Evolutionary conservation across 2,329 filamentous ascomycete species (phyloP).

Genomic region (Botrytis sinoallii): DNA sequence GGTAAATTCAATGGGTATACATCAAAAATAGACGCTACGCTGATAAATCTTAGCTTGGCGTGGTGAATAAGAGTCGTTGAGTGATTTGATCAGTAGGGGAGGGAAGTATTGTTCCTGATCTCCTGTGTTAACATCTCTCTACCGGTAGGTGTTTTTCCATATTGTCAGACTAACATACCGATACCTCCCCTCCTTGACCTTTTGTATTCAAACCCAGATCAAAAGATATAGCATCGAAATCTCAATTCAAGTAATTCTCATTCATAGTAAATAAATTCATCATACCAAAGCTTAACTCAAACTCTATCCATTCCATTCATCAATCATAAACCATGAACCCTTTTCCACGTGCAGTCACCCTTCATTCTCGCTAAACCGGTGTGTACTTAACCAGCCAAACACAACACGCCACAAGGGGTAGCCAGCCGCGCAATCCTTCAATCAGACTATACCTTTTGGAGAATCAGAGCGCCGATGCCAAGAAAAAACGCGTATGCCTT

Average conservation of each 20-base stretch:
- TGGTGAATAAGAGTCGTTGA: background rate
- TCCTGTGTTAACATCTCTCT: background rate
- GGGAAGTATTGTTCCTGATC: background rate
- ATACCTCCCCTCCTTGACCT: background rate
- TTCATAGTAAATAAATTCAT: background rate
- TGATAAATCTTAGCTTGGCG: background rate
- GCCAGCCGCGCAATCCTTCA: slow-evolving; percentile 2
- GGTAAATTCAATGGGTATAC: background rate
- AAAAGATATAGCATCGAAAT: background rate
- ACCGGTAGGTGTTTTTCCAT: background rate
- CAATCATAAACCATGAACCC: background rate
- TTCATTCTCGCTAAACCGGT: background rate
- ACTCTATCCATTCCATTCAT: background rate
- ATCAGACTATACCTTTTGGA: background rate
- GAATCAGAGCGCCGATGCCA: background rate
- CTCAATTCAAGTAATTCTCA: background rate
- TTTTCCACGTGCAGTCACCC: background rate
- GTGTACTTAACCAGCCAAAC: background rate
- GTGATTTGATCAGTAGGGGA: background rate
- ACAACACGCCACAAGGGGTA: slow-evolving; percentile 6
- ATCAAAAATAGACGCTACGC: background rate
- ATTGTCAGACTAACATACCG: background rate
- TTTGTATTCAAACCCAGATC: background rate
- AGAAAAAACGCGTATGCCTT: slow-evolving; percentile 3
- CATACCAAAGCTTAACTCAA: background rate